Conservation (phyloP, 352 stramenopile species). For the Peronospora farinosa region DNA sequence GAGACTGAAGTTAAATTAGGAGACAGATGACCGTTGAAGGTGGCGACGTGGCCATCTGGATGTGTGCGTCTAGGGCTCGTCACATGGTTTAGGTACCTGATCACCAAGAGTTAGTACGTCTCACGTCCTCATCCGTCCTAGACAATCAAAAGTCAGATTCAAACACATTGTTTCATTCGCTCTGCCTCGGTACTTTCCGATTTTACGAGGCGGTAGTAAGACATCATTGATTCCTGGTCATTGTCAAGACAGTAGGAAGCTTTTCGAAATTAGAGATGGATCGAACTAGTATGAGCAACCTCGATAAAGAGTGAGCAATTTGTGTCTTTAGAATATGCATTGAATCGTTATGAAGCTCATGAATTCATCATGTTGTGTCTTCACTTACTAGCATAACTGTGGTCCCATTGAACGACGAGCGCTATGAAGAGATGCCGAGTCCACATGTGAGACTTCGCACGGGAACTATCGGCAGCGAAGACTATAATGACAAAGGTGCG, state of each 20-base stretch:
- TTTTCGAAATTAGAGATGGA: neutral
- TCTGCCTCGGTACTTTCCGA: conserved; percentile 17
- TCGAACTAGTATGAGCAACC: conserved; percentile 1
- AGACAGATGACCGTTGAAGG: conserved; percentile 4
- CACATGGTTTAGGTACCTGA: conserved; percentile 11
- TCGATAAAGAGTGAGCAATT: conserved; percentile 21
- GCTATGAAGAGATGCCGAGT: conserved; percentile 27
- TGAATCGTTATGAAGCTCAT: conserved; percentile 11
- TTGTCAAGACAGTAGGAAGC: conserved; percentile 7
- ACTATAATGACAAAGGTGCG: conserved; percentile 53
- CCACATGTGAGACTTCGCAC: conserved; percentile 34
- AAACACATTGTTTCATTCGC: conserved; percentile 19
- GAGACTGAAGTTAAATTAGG: conserved; percentile 2
- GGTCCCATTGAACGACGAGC: conserved; percentile 25
- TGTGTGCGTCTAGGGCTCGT: conserved; percentile 17
- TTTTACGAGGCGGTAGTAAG: conserved; percentile 16
- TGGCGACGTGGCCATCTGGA: conserved; percentile 28
- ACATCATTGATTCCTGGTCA: conserved; percentile 4
- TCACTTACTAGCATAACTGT: conserved; percentile 12
- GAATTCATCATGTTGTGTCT: conserved; percentile 1
- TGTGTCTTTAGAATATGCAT: conserved; percentile 2
- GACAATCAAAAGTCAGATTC: conserved; percentile 2
- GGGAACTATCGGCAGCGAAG: conserved; percentile 49
- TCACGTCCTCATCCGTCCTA: conserved; percentile 23
- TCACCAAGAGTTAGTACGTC: conserved; percentile 21